phyloP scores from a whole-genome alignment of 2,329 filamentous ascomycete genomes.

The Aspergillus aculeatinus region DNA sequence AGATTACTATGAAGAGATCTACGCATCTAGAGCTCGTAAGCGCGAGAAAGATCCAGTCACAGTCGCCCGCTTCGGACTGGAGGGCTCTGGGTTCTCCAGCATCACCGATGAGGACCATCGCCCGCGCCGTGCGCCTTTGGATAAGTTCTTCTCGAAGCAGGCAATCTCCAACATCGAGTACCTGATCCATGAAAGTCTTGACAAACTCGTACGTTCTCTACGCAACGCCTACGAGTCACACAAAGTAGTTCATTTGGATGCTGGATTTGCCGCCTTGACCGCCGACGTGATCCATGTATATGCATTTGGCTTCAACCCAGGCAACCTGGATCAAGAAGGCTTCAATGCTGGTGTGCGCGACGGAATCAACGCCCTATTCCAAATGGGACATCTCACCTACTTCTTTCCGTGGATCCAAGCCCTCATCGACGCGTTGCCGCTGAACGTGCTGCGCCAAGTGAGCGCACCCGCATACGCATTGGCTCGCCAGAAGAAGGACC shows the following conservation, averaged over 20 bases:
- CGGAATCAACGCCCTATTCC: constrained; percentile 21
- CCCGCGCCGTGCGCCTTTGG: constrained; percentile 19
- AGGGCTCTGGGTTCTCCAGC: constrained; percentile 17
- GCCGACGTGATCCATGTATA: constrained; percentile 41
- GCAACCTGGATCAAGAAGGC: constrained; percentile 32
- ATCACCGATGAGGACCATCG: constrained; percentile 22
- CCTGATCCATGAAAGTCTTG: constrained; percentile 16
- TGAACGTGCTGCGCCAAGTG: constrained; percentile 11
- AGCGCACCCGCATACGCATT: constrained; percentile 17
- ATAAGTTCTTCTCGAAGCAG: constrained; percentile 26
- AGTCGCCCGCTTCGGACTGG: constrained; percentile 17
- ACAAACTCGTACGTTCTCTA: constrained; percentile 17
- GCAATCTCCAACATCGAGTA: constrained; percentile 15
- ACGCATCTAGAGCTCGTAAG: constrained; percentile 24
- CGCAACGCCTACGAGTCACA: constrained; percentile 10
- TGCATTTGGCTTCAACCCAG: constrained; percentile 32
- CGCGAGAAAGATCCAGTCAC: constrained; percentile 28
- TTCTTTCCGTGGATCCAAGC: constrained; percentile 26
- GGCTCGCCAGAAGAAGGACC: constrained; percentile 16
- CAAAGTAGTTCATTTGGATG: constrained; percentile 21
- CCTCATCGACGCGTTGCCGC: constrained; percentile 19
- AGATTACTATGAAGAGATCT: constrained; percentile 35
- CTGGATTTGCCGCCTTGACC: constrained; percentile 29
- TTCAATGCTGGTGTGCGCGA: constrained; percentile 23
- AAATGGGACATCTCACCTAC: constrained; percentile 15